Percentiles rank a stretch among this genome's conserved stretches.
phyloP scores from a whole-genome alignment of 352 stramenopile genomes.

The Phytophthora constricta region DNA sequence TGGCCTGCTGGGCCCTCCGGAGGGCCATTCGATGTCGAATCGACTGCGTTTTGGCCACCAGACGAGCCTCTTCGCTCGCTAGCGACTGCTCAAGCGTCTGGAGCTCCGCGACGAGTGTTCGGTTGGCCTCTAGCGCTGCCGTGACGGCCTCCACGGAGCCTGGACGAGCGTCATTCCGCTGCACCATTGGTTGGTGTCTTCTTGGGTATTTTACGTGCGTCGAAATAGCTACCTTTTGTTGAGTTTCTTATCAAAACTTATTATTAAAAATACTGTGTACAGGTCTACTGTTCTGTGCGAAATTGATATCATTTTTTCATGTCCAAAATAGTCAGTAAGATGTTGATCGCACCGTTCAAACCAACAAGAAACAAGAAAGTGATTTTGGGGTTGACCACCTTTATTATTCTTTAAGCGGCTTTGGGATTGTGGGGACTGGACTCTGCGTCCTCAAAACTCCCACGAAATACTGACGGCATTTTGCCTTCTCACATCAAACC shows the following conservation, averaged over 20 bases:
- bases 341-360: too few relatives aligned
- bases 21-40: conserved; percentile 62
- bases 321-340: too few relatives aligned
- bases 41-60: conserved; percentile 46
- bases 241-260: too few relatives aligned
- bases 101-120: conserved; percentile 51
- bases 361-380: too few relatives aligned
- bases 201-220: background rate
- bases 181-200: conserved; percentile 15
- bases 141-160: conserved; percentile 12
- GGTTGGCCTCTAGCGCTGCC: conserved; percentile 51
- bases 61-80: conserved; percentile 41
- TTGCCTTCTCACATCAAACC: conserved; percentile 25
- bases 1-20: conserved; percentile 55
- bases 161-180: background rate
- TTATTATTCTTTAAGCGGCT: conserved; percentile 26
- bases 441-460: conserved; percentile 21
- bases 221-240: conserved; percentile 4
- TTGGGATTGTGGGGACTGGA: conserved; percentile 8
- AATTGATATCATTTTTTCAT: too few relatives aligned
- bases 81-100: conserved; percentile 41
- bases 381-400: background rate
- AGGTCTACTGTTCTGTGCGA: too few relatives aligned
- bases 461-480: conserved; percentile 9
- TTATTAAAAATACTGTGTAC: too few relatives aligned